Conservation (phyloP, 176 grass and related monocot genomes). For the Juncus inflexus region DNA sequence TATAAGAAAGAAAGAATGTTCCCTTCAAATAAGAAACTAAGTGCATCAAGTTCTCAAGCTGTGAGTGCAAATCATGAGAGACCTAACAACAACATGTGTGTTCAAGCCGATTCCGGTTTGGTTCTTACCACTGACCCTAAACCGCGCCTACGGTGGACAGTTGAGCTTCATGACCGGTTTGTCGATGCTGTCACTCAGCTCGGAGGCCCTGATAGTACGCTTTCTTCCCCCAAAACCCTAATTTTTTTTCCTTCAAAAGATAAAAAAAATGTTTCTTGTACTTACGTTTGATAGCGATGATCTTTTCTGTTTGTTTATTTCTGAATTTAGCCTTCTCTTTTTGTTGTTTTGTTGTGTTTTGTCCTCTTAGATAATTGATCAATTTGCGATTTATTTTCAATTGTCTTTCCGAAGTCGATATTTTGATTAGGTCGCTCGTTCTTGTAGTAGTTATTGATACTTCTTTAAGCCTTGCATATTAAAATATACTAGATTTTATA, state of each 20-base stretch:
- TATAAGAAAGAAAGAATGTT: constrained; percentile 76
- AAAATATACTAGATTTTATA: too few species aligned
- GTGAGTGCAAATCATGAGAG: constrained; percentile 57
- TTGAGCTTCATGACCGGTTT: constrained; percentile 94
- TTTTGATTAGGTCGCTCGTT: too few species aligned
- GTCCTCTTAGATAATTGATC: too few species aligned
- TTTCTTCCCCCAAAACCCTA: neutral
- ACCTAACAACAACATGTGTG: constrained; percentile 40
- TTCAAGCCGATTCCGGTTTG: constrained; percentile 83
- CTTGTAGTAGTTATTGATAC: too few species aligned
- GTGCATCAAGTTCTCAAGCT: constrained; percentile 21
- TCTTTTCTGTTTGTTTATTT: neutral
- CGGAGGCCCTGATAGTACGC: constrained; percentile 80
- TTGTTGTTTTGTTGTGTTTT: neutral
- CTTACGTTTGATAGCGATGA: neutral
- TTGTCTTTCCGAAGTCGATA: too few species aligned
- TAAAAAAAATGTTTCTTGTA: neutral
- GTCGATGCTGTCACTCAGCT: constrained; percentile 93
- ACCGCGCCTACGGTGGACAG: constrained; percentile 90
- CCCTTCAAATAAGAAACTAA: constrained; percentile 78
- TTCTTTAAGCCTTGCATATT: too few species aligned
- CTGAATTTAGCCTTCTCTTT: neutral
- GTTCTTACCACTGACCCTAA: constrained; percentile 99
- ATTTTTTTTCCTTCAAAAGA: too few species aligned
- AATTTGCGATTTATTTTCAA: too few species aligned